A percentile compares a stretch with the other conserved stretches of the same genome.
Evolutionary conservation across 306 rosid species (phyloP).

Genomic region (Rosa rugosa): DNA sequence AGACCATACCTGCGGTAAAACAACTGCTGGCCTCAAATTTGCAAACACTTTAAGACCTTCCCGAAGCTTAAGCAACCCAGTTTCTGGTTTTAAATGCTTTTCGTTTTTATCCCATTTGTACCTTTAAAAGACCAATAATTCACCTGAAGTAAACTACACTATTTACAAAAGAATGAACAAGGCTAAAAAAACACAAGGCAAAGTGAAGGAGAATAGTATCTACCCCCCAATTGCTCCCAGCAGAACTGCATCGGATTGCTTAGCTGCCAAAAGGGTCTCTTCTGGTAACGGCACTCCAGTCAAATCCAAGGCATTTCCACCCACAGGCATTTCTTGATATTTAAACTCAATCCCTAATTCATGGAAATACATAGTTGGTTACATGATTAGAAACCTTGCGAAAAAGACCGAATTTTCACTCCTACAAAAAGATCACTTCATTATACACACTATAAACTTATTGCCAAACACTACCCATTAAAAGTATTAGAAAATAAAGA

Average conservation of each 20-base stretch:
- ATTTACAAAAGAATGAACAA: not conserved
- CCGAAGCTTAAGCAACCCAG: slow-evolving; percentile 73
- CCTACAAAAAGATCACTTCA: no score
- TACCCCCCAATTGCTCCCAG: slow-evolving; percentile 96
- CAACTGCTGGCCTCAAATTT: slow-evolving; percentile 80
- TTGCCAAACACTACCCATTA: not conserved
- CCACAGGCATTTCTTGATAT: slow-evolving; percentile 70
- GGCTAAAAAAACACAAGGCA: not conserved
- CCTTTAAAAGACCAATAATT: slow-evolving; percentile 29
- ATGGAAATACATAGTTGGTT: not conserved
- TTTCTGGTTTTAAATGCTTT: slow-evolving; percentile 86
- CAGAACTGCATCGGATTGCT: slow-evolving; percentile 77
- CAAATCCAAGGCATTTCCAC: slow-evolving; percentile 88
- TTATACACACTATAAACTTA: not conserved
- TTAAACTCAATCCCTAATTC: slow-evolving; percentile 60
- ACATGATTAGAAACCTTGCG: not conserved
- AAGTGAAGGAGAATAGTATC: not conserved
- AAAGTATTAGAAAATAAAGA: not conserved
- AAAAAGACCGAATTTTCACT: not conserved
- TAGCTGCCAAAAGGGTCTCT: slow-evolving; percentile 65
- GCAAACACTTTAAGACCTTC: slow-evolving; percentile 77
- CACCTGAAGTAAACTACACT: not conserved
- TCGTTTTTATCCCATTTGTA: slow-evolving; percentile 83
- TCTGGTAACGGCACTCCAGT: slow-evolving; percentile 85
- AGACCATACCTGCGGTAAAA: slow-evolving; percentile 61